phyloP scores from a whole-genome alignment of 441 rosid species.

The Pelargonium cotyledonis region DNA sequence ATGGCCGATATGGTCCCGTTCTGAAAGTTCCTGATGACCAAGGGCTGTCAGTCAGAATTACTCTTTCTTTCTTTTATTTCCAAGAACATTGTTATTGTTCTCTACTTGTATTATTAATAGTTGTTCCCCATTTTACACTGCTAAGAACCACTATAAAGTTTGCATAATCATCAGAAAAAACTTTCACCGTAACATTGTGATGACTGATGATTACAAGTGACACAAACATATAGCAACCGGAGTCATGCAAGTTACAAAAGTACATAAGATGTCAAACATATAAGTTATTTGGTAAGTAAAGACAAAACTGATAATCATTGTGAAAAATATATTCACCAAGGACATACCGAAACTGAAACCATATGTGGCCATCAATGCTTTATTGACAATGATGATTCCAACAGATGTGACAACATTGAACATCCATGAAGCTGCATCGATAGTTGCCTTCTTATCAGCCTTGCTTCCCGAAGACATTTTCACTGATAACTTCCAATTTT shows the following conservation, averaged over 20 bases:
- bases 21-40: no score
- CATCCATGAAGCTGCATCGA: conserved; percentile 76
- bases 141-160: no score
- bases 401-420: conserved; percentile 77
- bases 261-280: no score
- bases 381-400: conserved; percentile 66
- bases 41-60: no score
- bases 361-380: conserved; percentile 72
- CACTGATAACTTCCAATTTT: conserved; percentile 16
- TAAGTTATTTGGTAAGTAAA: no score
- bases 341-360: conserved; percentile 64
- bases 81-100: no score
- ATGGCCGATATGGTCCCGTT: neutral
- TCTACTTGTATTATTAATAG: no score
- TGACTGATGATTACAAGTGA: neutral
- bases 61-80: no score
- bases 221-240: neutral
- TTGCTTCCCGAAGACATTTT: conserved; percentile 49
- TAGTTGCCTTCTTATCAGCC: conserved; percentile 58
- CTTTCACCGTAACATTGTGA: neutral
- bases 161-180: no score
- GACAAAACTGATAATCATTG: neutral
- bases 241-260: neutral
- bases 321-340: neutral
- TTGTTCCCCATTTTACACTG: no score